Conservation (phyloP, 2,329 filamentous ascomycete genomes). For the Penicillium sp. region DNA sequence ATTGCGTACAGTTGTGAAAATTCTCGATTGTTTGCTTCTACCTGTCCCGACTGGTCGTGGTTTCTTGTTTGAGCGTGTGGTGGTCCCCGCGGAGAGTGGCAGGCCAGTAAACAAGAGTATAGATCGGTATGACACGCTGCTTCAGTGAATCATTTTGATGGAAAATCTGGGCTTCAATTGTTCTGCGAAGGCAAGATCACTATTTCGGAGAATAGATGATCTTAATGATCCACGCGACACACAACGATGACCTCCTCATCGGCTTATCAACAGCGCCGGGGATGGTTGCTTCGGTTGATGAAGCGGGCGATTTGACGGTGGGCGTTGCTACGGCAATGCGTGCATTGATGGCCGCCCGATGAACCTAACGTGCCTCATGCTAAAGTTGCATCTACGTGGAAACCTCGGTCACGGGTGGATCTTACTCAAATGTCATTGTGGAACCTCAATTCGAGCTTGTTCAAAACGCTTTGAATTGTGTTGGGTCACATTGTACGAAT, state of each 20-base stretch:
- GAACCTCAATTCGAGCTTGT: too few species aligned
- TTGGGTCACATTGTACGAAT: too few species aligned
- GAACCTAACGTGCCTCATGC: neutral
- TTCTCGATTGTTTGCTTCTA: conserved; percentile 6
- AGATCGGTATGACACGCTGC: neutral
- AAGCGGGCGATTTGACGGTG: neutral
- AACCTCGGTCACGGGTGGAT: too few species aligned
- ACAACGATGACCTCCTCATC: neutral
- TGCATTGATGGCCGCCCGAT: neutral
- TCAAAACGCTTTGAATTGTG: too few species aligned
- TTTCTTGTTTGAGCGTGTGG: neutral
- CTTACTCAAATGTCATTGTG: too few species aligned
- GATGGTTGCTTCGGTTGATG: conserved; percentile 1
- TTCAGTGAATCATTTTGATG: conserved; percentile 7
- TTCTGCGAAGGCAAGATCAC: conserved; percentile 17
- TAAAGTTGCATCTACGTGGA: too few species aligned
- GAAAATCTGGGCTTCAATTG: neutral
- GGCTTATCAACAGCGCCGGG: neutral
- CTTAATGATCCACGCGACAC: neutral
- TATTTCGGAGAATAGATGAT: neutral
- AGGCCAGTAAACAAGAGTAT: conserved; percentile 3
- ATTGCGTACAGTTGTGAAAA: conserved; percentile 18
- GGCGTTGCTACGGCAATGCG: conserved; percentile 5
- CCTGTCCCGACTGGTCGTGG: conserved; percentile 1
- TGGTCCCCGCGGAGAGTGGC: conserved; percentile 6